phyloP scores from a whole-genome alignment of 345 rosid genomes.

The Gossypium bickii region DNA sequence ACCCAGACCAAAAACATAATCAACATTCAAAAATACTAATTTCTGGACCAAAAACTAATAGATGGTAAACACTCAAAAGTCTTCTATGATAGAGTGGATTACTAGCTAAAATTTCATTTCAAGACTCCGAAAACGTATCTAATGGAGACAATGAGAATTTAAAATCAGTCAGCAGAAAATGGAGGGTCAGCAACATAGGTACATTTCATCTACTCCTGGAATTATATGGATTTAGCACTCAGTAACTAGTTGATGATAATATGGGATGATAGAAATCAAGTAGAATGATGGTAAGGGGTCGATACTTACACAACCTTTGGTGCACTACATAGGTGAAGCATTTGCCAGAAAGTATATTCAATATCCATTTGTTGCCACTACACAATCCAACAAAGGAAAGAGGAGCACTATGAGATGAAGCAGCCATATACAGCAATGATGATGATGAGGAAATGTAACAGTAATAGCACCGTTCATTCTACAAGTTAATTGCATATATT shows the following conservation, averaged over 20 bases:
- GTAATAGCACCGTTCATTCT: not conserved
- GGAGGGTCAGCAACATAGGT: not conserved
- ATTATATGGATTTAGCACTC: not conserved
- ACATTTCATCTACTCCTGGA: not conserved
- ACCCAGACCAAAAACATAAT: not conserved
- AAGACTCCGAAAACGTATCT: not conserved
- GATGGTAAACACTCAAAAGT: not conserved
- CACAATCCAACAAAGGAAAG: constrained; percentile 24
- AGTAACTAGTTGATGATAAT: not conserved
- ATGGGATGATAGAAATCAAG: not conserved
- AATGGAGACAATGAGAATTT: not conserved
- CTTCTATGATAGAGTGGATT: not conserved
- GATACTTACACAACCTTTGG: constrained; percentile 94
- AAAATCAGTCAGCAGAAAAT: not conserved
- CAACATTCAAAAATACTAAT: not conserved
- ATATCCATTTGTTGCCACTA: constrained; percentile 99
- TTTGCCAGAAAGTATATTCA: constrained; percentile 99
- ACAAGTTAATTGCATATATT: not conserved
- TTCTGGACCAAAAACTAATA: not conserved
- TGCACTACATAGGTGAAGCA: constrained; percentile 95
- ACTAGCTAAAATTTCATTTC: not conserved
- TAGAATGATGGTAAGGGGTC: not conserved
- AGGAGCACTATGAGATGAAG: constrained; percentile 8
- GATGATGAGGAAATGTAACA: not conserved
- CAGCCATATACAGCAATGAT: not conserved